Evolutionary conservation across 2,329 filamentous ascomycete species (phyloP).

Genomic region (Myrmaecium sp.): DNA sequence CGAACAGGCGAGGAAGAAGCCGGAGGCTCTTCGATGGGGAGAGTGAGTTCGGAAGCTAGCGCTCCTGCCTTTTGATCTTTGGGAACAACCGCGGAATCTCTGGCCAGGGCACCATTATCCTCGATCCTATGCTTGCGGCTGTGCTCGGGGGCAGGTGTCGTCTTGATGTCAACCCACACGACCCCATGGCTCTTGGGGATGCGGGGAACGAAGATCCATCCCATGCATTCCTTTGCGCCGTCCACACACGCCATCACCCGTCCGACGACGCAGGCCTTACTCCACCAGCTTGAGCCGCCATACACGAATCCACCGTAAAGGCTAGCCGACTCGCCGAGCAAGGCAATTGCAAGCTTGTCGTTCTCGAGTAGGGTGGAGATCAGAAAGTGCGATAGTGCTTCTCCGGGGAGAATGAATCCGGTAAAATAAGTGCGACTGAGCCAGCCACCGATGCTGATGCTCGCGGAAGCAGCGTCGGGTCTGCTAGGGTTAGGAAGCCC

Average conservation of each 20-base stretch:
- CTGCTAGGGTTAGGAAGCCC: background rate
- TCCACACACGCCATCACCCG: slow-evolving; percentile 32
- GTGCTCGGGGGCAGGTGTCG: slow-evolving; percentile 9
- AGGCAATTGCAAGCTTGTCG: slow-evolving; percentile 29
- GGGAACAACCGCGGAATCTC: slow-evolving; percentile 20
- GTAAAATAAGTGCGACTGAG: slow-evolving; percentile 38
- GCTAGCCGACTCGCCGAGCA: slow-evolving; percentile 33
- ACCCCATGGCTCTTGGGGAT: slow-evolving; percentile 24
- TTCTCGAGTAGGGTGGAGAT: slow-evolving; percentile 40
- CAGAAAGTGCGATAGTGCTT: slow-evolving; percentile 35
- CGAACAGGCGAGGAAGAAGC: background rate
- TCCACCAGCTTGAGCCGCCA: slow-evolving; percentile 36
- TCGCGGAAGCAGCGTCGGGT: slow-evolving; percentile 1
- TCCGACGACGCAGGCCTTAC: slow-evolving; percentile 37
- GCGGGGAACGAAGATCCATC: slow-evolving; percentile 31
- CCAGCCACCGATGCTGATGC: slow-evolving; percentile 30
- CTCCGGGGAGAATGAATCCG: slow-evolving; percentile 37
- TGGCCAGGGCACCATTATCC: slow-evolving; percentile 12
- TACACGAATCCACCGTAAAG: slow-evolving; percentile 39
- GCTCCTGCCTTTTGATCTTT: slow-evolving; percentile 6
- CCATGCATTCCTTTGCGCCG: slow-evolving; percentile 34
- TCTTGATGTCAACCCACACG: slow-evolving; percentile 34
- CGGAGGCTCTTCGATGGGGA: slow-evolving; percentile 16
- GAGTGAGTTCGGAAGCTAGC: slow-evolving; percentile 19
- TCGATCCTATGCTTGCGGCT: slow-evolving; percentile 22